Conservation (phyloP, 2,329 filamentous ascomycete species). For the Drechslerella dactyloides region DNA sequence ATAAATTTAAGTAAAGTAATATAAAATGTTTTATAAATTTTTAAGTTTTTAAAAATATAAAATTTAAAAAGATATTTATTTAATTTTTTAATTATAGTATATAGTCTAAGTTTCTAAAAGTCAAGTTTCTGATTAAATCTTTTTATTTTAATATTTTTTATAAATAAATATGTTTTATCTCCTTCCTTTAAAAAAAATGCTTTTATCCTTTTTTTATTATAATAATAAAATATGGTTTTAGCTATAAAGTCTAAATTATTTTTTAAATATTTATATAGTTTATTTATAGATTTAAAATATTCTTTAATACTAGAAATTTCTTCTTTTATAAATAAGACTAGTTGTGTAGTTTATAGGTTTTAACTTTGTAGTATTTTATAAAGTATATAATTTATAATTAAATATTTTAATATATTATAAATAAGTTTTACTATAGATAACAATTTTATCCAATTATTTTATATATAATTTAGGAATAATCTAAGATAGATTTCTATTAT, state of each 20-base stretch:
- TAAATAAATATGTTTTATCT: background rate
- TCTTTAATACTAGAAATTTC: background rate
- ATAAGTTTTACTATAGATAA: background rate
- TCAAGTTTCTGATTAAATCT: background rate
- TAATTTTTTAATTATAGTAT: slow-evolving; percentile 4
- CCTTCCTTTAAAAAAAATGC: slow-evolving; percentile 1
- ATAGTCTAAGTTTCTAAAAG: background rate
- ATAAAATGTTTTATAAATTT: slow-evolving; percentile 6
- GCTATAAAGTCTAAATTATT: background rate
- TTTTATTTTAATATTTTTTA: slow-evolving; percentile 13
- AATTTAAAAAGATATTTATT: slow-evolving; percentile 5
- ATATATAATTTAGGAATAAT: background rate
- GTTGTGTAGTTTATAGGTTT: background rate
- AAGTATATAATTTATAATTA: background rate
- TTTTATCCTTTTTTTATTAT: background rate
- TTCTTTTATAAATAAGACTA: background rate
- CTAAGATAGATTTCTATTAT: background rate
- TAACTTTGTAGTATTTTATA: background rate
- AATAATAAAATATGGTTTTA: background rate
- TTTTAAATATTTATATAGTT: background rate
- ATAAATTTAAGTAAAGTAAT: slow-evolving; percentile 5
- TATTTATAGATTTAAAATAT: background rate
- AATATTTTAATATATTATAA: background rate
- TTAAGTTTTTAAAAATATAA: slow-evolving; percentile 4
- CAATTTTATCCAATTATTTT: background rate